Evolutionary conservation across 768 basidiomycete genomes (phyloP).

Genomic region (Xerocomus spinulosus): DNA sequence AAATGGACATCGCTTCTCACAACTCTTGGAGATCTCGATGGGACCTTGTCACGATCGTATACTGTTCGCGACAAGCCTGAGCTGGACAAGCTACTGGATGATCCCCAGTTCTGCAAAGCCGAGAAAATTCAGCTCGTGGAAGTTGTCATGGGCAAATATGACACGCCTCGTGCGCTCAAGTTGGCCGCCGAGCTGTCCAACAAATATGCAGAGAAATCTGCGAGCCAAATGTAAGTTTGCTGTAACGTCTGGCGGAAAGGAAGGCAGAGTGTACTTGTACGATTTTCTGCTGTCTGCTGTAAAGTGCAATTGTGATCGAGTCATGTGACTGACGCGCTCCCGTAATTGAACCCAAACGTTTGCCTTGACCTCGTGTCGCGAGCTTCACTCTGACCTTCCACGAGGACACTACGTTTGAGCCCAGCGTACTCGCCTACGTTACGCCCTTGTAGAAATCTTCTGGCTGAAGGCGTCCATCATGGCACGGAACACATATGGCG

Average conservation of each 20-base stretch:
- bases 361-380: slow-evolving; percentile 5
- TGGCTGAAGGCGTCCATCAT: slow-evolving; percentile 6
- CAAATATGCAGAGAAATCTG: slow-evolving; percentile 13
- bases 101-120: slow-evolving; percentile 55
- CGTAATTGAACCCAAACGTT: slow-evolving; percentile 3
- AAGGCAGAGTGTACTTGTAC: not conserved
- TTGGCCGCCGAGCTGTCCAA: slow-evolving; percentile 41
- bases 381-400: not conserved
- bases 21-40: slow-evolving; percentile 49
- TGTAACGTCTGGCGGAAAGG: not conserved
- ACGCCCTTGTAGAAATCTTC: not conserved
- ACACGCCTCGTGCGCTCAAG: slow-evolving; percentile 64
- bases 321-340: slow-evolving; percentile 24
- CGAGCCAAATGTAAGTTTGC: slow-evolving; percentile 14
- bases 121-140: slow-evolving; percentile 77
- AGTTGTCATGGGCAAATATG: slow-evolving; percentile 66
- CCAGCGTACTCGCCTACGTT: not conserved
- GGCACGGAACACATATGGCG: slow-evolving; percentile 8
- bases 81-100: slow-evolving; percentile 61
- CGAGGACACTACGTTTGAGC: not conserved
- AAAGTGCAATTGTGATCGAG: not conserved
- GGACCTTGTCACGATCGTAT: slow-evolving; percentile 53
- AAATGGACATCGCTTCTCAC: slow-evolving; percentile 63
- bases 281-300: not conserved
- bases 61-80: slow-evolving; percentile 64